A percentile compares a stretch with the other conserved stretches of the same genome.
phyloP scores from a whole-genome alignment of 1,284 basidiomycete genomes.

The Apiotrichum gracile region DNA sequence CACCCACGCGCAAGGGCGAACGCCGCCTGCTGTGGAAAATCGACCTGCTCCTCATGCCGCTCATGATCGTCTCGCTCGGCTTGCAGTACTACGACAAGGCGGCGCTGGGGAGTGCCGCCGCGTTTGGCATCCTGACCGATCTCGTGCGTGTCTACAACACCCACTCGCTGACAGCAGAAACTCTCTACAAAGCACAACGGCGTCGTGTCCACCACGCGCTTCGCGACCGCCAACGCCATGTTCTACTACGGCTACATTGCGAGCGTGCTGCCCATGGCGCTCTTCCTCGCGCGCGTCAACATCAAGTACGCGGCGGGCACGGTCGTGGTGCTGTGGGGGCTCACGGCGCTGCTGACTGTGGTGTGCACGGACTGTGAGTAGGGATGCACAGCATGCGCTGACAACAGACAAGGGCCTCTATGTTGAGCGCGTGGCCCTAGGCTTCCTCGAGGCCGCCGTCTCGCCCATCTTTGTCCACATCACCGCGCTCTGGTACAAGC shows the following conservation, averaged over 20 bases:
- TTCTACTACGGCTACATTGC: constrained; percentile 54
- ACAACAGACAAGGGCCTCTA: constrained; percentile 44
- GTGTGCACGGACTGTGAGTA: constrained; percentile 35
- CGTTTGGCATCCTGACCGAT: constrained; percentile 52
- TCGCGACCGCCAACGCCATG: constrained; percentile 42
- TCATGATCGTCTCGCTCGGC: constrained; percentile 49
- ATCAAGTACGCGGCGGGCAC: constrained; percentile 40
- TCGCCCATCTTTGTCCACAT: constrained; percentile 52
- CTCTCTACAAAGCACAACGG: constrained; percentile 38
- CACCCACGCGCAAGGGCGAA: constrained; percentile 3
- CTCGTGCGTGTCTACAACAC: too few relatives aligned
- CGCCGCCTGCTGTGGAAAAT: constrained; percentile 36
- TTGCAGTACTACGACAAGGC: constrained; percentile 52
- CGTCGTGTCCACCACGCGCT: constrained; percentile 38
- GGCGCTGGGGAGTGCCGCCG: constrained; percentile 50
- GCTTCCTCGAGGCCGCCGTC: constrained; percentile 48
- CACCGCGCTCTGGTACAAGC: constrained; percentile 52
- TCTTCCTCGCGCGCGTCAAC: constrained; percentile 49
- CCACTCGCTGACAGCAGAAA: constrained; percentile 13
- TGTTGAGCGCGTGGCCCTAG: constrained; percentile 51
- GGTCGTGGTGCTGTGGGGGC: constrained; percentile 49
- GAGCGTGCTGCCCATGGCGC: constrained; percentile 47
- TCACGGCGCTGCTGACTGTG: constrained; percentile 50
- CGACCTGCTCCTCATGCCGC: constrained; percentile 44
- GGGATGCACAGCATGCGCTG: neutral